Evolutionary conservation across 345 rosid species (phyloP), one percentile per base, ranked within the genome.

Genomic region (Salix udensis): DNA sequence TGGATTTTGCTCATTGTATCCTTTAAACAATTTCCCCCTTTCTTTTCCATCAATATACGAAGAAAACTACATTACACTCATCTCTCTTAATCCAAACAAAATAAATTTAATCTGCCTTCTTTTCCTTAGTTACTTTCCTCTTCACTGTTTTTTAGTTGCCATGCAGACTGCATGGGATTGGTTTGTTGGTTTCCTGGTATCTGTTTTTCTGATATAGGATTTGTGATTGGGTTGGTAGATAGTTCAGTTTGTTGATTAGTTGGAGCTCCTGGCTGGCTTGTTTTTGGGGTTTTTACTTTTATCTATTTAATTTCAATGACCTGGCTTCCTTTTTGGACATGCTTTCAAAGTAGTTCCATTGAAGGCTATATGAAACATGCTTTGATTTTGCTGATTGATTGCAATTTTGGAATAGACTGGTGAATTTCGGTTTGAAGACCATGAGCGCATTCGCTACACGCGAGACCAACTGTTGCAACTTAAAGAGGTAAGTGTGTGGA

Each of bases 401-500:
- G 21, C 37, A n/a, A 55, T 72, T 14, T 16, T 72, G 68, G 40
- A 30, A 15, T 55, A 72, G 74, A 31, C 50, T 14, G 66, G 66
- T 39, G 66, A 72, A 28, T 23, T 55, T 46, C 50, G 74, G 26
- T 72, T 72, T 72, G 74, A 72, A 55, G 65, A 30, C 24, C 42
- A n/a, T 16, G 77, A 74, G 39, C 28, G 28, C 36, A n/a, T 64
- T 65, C 77, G 28, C 70, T 68, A 75, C 34, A 65, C 71, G 1
- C 36, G 40, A 52, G 62, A 66, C 70, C 77, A 75, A 42, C 77
- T 75, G 65, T 7, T 67, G 65, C 77, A 21, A 58, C 31, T 55
- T 34, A 34, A 24, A 21, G 31, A 72, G 74, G 74, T 72, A 55
- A 70, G 7, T 15, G 42, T 58, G 13, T n/a, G 12, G 23, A 42